A percentile compares a stretch with the other conserved stretches of the same genome.
Evolutionary conservation across 805 yeast species (phyloP).

Genomic region (Kuraishia hungarica): DNA sequence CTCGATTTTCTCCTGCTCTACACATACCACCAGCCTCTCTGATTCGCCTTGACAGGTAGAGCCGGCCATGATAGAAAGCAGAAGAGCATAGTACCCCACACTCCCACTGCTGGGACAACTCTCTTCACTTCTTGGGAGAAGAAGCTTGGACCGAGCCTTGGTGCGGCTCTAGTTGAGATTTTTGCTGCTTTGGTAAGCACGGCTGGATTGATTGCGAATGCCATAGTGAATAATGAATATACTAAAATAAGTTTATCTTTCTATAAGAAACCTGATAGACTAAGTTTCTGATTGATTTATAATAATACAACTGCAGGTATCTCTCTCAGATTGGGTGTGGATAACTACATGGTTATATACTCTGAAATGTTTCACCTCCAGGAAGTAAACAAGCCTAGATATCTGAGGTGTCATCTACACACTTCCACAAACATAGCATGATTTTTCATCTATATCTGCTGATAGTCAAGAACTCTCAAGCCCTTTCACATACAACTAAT

Average conservation of each 20-base stretch:
- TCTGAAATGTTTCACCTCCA: not conserved
- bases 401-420: no score
- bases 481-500: not conserved
- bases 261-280: no score
- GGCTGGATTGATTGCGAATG: not conserved
- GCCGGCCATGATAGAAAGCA: constrained; percentile 24
- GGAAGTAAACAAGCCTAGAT: not conserved
- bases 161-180: constrained; percentile 8
- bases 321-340: not conserved
- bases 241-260: not conserved
- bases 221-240: not conserved
- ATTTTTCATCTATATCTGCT: not conserved
- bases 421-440: not conserved
- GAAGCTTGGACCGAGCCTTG: constrained; percentile 26
- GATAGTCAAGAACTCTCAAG: not conserved
- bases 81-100: constrained; percentile 17
- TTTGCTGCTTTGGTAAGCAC: constrained; percentile 6
- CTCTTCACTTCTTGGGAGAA: constrained; percentile 12
- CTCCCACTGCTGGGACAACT: constrained; percentile 17
- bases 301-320: no score
- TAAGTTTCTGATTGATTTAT: no score
- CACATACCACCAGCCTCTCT: constrained; percentile 19
- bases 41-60: constrained; percentile 11
- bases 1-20: constrained; percentile 3
- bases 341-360: not conserved